A percentile compares a stretch with the other conserved stretches of the same genome.
Evolutionary conservation across 2,329 filamentous ascomycete genomes (phyloP).

Genomic region (Aspergillus sp.): DNA sequence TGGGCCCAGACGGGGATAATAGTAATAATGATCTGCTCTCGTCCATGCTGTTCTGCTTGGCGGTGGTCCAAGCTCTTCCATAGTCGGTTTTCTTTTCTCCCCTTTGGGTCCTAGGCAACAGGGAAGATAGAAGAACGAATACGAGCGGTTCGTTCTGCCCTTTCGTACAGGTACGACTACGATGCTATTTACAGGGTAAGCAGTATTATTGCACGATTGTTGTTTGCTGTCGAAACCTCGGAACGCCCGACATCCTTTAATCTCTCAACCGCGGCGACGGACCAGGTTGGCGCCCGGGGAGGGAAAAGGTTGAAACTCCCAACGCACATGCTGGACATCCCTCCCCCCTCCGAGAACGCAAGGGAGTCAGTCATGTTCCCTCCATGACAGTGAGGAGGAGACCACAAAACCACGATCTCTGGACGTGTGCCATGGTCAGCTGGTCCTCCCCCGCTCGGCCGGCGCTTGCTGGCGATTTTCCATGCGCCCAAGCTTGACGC

Average conservation of each 20-base stretch:
- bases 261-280: neutral
- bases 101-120: neutral
- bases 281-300: neutral
- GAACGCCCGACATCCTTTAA: neutral
- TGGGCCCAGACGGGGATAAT: no score
- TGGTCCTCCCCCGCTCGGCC: neutral
- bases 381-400: neutral
- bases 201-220: neutral
- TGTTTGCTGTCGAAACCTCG: neutral
- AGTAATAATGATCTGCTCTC: neutral
- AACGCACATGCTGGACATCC: neutral
- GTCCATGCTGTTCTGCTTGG: neutral
- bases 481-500: slow-evolving; percentile 2
- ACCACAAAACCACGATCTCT: neutral
- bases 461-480: neutral
- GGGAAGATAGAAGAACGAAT: neutral
- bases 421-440: slow-evolving; percentile 9
- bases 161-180: no score
- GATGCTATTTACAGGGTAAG: neutral
- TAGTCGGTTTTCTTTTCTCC: neutral
- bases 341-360: neutral
- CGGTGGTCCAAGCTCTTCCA: neutral
- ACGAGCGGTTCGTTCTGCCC: no score
- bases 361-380: neutral
- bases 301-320: slow-evolving; percentile 4